Percentiles rank a stretch among this genome's conserved stretches.
phyloP scores from a whole-genome alignment of 176 grass and related monocot species.

The bread wheat (Triticum aestivum) region IWGSC_CS_RefSeq_v2.1 NC_057794.1:522521553-522522052 shows the following conservation, averaged over 20 bases:
- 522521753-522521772: constrained; percentile 39
- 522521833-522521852: background rate
- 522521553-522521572: background rate
- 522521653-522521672: background rate
- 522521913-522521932: background rate
- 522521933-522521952: background rate
- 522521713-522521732: constrained; percentile 22
- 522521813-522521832: constrained; percentile 18
- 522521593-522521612: background rate
- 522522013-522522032: constrained; percentile 1
- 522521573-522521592: background rate
- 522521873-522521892: background rate
- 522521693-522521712: background rate
- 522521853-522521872: background rate
- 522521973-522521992: background rate
- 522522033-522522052: background rate
- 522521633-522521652: background rate
- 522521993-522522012: background rate
- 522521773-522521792: constrained; percentile 36
- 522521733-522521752: constrained; percentile 11
- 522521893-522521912: background rate
- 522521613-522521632: background rate
- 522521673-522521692: constrained; percentile 5
- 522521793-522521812: background rate
- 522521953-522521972: background rate